Evolutionary conservation across 2,329 filamentous ascomycete species (phyloP).

Genomic region (Botrytis pseudocinerea): DNA sequence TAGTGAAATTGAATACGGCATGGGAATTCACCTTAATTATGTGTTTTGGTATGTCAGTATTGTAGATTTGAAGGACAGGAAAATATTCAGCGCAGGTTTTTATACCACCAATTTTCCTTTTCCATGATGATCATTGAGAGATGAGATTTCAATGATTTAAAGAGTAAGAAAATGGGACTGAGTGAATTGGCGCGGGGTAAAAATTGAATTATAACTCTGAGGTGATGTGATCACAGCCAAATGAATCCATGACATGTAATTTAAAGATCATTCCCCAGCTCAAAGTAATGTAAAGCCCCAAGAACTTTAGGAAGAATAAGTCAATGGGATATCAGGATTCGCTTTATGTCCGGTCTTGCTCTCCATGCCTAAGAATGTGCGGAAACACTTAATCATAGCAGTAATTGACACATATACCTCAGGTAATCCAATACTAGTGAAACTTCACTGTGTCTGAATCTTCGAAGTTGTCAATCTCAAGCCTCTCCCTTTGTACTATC

Average conservation of each 20-base stretch:
- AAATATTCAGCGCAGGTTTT: too few relatives aligned
- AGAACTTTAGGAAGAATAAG: neutral
- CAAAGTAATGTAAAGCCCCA: neutral
- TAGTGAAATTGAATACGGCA: neutral
- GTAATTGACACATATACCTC: neutral
- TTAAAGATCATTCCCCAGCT: neutral
- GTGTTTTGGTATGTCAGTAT: neutral
- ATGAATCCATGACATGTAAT: neutral
- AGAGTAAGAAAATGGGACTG: neutral
- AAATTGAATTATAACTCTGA: neutral
- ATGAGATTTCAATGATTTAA: fast-evolving
- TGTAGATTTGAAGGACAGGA: neutral
- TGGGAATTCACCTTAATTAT: neutral
- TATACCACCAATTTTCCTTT: neutral
- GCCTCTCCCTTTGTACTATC: fast-evolving
- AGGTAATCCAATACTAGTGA: neutral
- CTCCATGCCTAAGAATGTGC: neutral
- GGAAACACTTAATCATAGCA: neutral
- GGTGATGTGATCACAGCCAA: neutral
- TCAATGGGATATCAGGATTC: neutral
- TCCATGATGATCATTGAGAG: neutral
- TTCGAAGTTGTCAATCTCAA: neutral
- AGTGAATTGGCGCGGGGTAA: neutral
- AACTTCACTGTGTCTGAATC: neutral
- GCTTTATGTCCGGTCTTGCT: neutral